Evolutionary conservation across 176 grass and related monocot species (phyloP).

Genomic region (Aegilops bicornis): DNA sequence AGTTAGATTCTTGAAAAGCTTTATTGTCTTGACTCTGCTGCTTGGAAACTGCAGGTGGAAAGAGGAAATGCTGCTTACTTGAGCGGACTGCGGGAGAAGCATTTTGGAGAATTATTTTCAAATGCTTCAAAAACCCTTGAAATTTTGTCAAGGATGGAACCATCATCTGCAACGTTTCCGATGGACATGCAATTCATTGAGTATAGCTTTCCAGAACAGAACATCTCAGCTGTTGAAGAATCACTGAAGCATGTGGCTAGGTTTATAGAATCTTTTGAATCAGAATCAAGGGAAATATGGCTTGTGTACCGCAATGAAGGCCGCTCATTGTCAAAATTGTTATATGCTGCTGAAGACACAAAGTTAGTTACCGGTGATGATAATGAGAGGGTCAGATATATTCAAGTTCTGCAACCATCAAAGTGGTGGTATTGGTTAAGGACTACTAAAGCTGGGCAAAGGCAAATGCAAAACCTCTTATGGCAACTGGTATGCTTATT

Average conservation of each 20-base stretch:
- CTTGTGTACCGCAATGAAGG: slow-evolving; percentile 94
- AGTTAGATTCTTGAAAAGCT: slow-evolving; percentile 9
- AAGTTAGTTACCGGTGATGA: slow-evolving; percentile 63
- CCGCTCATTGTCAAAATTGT: slow-evolving; percentile 74
- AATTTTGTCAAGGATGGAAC: slow-evolving; percentile 39
- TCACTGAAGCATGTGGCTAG: slow-evolving; percentile 84
- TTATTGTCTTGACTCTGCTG: slow-evolving; percentile 3
- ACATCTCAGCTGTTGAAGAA: slow-evolving; percentile 53
- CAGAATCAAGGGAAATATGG: slow-evolving; percentile 94
- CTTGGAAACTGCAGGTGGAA: slow-evolving; percentile 68
- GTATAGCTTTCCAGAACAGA: slow-evolving; percentile 38
- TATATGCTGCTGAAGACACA: slow-evolving; percentile 88
- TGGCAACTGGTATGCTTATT: slow-evolving; percentile 77
- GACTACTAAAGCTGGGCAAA: slow-evolving; percentile 79
- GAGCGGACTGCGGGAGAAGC: slow-evolving; percentile 91
- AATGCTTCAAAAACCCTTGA: slow-evolving; percentile 80
- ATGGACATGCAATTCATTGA: slow-evolving; percentile 24
- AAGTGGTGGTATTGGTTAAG: slow-evolving; percentile 96
- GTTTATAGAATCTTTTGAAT: slow-evolving; percentile 97
- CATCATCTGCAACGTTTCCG: slow-evolving; percentile 31
- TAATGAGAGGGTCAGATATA: slow-evolving; percentile 65
- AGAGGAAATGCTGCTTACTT: slow-evolving; percentile 90
- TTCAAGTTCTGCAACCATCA: slow-evolving; percentile 77
- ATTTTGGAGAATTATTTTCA: slow-evolving; percentile 90
- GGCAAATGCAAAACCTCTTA: slow-evolving; percentile 87